Evolutionary conservation across 305 asterid species (phyloP).

Genomic region (Fraxinus sp.): DNA sequence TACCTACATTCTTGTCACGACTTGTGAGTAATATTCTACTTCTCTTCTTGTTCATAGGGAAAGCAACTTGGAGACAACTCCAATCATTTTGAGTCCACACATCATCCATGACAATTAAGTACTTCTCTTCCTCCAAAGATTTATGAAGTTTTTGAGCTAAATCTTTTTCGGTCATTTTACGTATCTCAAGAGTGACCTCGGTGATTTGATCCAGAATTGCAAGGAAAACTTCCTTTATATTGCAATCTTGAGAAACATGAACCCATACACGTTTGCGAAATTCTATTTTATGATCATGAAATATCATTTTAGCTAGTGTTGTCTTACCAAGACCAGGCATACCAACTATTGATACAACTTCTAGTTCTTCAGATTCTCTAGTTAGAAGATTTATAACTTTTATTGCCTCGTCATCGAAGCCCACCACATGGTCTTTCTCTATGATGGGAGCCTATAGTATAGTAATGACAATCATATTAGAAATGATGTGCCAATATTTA

Average conservation of each 20-base stretch:
- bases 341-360: conserved; percentile 51
- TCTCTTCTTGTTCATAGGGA: conserved; percentile 46
- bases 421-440: conserved; percentile 62
- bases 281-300: conserved; percentile 36
- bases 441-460: conserved; percentile 41
- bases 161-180: conserved; percentile 30
- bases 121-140: conserved; percentile 38
- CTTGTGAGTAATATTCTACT: conserved; percentile 58
- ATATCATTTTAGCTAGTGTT: conserved; percentile 59
- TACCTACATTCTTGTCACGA: conserved; percentile 36
- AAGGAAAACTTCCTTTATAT: conserved; percentile 50
- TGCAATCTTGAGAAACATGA: conserved; percentile 50
- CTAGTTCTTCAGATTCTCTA: conserved; percentile 40
- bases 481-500: neutral
- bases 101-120: conserved; percentile 55
- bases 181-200: conserved; percentile 20
- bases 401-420: conserved; percentile 52
- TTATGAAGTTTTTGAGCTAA: conserved; percentile 32
- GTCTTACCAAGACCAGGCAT: conserved; percentile 80
- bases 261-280: conserved; percentile 53
- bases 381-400: conserved; percentile 45
- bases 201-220: conserved; percentile 35
- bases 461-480: conserved; percentile 4
- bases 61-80: conserved; percentile 48
- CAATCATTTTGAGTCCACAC: conserved; percentile 50